These are phyloP conservation scores for Andrographis paniculata DNA, from an alignment of 305 asterid genomes.

Conservation along the genomic window DNA sequence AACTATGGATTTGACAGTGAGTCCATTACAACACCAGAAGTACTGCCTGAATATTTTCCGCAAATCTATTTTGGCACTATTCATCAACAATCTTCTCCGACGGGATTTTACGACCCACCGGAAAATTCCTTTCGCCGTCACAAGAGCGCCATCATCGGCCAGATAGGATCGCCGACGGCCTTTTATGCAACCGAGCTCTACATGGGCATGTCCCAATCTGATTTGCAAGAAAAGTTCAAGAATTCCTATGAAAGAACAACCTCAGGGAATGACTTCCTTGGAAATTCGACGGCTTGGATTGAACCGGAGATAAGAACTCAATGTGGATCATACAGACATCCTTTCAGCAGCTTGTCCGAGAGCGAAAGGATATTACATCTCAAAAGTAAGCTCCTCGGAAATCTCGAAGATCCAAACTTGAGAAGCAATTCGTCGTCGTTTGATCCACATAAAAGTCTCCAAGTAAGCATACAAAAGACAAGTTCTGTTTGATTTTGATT, in stretches of 20 bases:
- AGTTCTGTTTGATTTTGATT: no score
- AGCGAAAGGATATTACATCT: constrained; percentile 37
- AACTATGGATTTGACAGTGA: no score
- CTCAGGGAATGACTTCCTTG: constrained; percentile 21
- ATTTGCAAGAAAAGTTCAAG: constrained; percentile 1
- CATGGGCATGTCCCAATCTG: constrained; percentile 44
- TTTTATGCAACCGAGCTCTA: constrained; percentile 41
- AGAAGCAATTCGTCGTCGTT: constrained; percentile 24
- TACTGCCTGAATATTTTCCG: no score
- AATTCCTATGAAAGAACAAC: constrained; percentile 21
- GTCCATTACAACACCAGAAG: background rate
- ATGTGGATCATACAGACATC: constrained; percentile 19
- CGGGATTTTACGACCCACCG: constrained; percentile 24
- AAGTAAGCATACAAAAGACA: constrained; percentile 33
- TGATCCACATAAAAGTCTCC: constrained; percentile 28
- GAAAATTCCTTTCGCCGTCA: constrained; percentile 16
- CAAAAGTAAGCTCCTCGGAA: constrained; percentile 39
- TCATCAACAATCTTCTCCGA: constrained; percentile 14
- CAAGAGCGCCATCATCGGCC: constrained; percentile 31
- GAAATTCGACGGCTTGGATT: constrained; percentile 21
- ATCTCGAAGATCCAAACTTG: constrained; percentile 25
- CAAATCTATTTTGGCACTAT: no score
- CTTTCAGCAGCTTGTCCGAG: constrained; percentile 36
- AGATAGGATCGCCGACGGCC: constrained; percentile 49
- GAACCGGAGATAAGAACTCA: background rate